These are phyloP conservation scores for Cordyceps javanica DNA, from an alignment of 2,329 filamentous ascomycete species.

Conservation along the genomic window DNA sequence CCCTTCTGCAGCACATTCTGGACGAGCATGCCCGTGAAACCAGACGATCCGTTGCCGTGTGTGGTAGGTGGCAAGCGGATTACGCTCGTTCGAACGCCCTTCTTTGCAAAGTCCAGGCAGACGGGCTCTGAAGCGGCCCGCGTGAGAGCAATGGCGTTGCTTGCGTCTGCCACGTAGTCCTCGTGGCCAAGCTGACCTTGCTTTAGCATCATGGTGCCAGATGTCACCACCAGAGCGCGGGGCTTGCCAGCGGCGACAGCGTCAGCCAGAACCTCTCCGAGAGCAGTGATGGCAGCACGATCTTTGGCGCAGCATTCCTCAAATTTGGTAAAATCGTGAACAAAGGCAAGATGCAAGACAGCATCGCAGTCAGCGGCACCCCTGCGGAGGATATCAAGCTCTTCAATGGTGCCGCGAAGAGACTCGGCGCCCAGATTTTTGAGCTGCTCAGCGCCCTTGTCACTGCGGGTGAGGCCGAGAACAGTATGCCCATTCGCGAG, in stretches of 20 bases:
- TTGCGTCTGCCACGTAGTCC: constrained; percentile 19
- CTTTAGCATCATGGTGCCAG: constrained; percentile 27
- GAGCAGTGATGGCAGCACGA: constrained; percentile 28
- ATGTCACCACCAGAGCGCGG: constrained; percentile 26
- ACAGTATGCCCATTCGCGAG: constrained; percentile 33
- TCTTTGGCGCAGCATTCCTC: constrained; percentile 22
- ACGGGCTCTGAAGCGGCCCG: constrained; percentile 21
- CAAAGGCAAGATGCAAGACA: constrained; percentile 36
- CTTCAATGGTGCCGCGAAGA: constrained; percentile 28
- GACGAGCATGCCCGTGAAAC: constrained; percentile 25
- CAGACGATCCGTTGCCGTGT: constrained; percentile 29
- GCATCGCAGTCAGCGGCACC: constrained; percentile 29
- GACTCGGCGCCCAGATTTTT: constrained; percentile 25
- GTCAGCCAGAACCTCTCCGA: constrained; percentile 25
- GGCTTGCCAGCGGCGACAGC: constrained; percentile 24
- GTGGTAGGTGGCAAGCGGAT: constrained; percentile 33
- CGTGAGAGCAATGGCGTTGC: constrained; percentile 9
- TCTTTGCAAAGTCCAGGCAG: constrained; percentile 19
- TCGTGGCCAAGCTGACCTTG: constrained; percentile 24
- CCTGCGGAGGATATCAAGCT: constrained; percentile 26
- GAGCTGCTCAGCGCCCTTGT: constrained; percentile 24
- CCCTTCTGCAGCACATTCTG: constrained; percentile 23
- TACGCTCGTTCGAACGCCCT: constrained; percentile 27
- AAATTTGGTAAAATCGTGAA: constrained; percentile 30
- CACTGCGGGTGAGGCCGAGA: constrained; percentile 33